Evolutionary conservation across 768 basidiomycete species (phyloP), one percentile per base, ranked within the genome.

Genomic region (Serendipita sp.): DNA sequence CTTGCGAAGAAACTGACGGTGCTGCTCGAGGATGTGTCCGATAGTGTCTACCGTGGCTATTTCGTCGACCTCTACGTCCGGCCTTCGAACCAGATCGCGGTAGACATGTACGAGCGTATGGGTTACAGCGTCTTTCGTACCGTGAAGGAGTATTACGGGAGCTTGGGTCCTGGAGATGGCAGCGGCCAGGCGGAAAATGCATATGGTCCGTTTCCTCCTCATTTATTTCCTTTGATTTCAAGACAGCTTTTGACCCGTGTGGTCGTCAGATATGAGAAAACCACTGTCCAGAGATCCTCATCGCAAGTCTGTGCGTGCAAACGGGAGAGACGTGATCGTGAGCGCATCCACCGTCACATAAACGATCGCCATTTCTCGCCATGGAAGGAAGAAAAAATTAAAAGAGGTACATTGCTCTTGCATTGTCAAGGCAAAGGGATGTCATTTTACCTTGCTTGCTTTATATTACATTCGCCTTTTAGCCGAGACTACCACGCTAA

Each of bases 61-160:
- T 97, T 95, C 70, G 92, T 98, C 56, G 96, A 98, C 74, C 81
- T 99, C 24, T 98, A 92, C 72, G 95, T 98, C 65, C 84, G 96
- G 63, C 92, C 89, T 70, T 85, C 85, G 66, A 96, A 95, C 69
- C 70, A 74, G 2, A 78, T 92, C 24, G 96, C 95, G 18, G 89
- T 95, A 66, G 79, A 77, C 18, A 88, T 99, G 87, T 97, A 98
- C 71, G 92, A 98, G 72, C 80, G 84, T 45, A 76, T 97, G 71
- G 94, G 91, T 10, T 99, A 99, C 70, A 91, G 88, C 70, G 92
- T 98, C 11, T 98, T 88, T 74, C 78, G 92, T 32, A 76, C 92
- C 67, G 94, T 99, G 60, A 81, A 85, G 67, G 92, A 92, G 73
- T 99, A 93, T 76, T 93, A 93, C 73, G 85, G 86, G 16, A 83